Evolutionary conservation across 2,329 filamentous ascomycete species (phyloP), one percentile per base, ranked within the genome.

Genomic region (Chalaropsis thielavioides): DNA sequence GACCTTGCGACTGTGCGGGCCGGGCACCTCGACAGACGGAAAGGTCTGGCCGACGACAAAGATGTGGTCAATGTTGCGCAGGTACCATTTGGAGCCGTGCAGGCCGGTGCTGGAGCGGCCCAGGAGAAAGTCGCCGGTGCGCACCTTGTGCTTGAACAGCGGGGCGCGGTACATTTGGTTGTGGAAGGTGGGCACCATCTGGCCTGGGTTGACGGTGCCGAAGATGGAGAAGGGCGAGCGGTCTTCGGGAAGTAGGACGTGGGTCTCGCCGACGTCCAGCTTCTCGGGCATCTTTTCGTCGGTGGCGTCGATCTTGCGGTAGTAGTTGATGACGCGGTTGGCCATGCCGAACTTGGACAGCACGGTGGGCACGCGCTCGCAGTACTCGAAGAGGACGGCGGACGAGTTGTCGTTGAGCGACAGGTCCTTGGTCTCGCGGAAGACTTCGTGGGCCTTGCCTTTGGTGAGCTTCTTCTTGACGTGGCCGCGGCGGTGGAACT

Each of bases 261-360:
- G 87, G 1, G 89, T 89, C 75, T 99, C 94, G 66, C 94, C 94
- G 68, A 99, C 82, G 3, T 95, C 90, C 58, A 81, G 79, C 77
- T 91, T 95, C 0, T 90, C 88, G 0, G 89, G 82, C 63, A 83
- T 81, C 61, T 85, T 83, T 67, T 94, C 89, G 58, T 95, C 89
- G 41, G 81, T 82, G 51, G 81, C 79, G 49, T 83, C 83, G 72
- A 90, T 88, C 71, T 90, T 90, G 67, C 92, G 88, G 73, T 96
- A 96, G 75, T 97, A 99, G 74, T 99, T 97, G 78, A 97, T 90
- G 66, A 99, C 83, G 63, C 91, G 88, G 73, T 88, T 95, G 63
- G 92, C 92, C 94, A 99, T 99, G 69, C 92, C 94, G 71, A 96
- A 96, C 72, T 95, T 96, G 54, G 92, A 96, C 68, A 99, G 78